A percentile compares a stretch with the other conserved stretches of the same genome.
Evolutionary conservation across 257 asterid species (phyloP).

Genomic region (Cinchona pubescens): DNA sequence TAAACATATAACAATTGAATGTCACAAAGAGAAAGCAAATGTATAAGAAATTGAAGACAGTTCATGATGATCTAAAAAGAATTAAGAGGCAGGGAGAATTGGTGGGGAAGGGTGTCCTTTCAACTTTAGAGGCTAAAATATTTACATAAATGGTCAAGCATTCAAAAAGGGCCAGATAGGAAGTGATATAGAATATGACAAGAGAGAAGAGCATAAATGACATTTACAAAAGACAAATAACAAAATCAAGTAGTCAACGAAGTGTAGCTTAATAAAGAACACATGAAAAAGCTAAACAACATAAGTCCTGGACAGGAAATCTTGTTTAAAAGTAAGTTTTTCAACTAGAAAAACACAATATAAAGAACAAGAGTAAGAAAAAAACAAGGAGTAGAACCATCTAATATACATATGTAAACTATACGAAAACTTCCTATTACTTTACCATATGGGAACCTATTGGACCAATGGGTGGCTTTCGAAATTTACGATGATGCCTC

Average conservation of each 20-base stretch:
- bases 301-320: background rate
- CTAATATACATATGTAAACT: background rate
- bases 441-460: conserved; percentile 92
- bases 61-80: background rate
- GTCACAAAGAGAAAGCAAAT: background rate
- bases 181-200: background rate
- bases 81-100: background rate
- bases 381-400: conserved; percentile 4
- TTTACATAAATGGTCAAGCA: background rate
- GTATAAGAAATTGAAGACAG: background rate
- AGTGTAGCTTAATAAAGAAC: background rate
- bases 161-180: background rate
- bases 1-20: background rate
- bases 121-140: background rate
- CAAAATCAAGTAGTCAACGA: background rate
- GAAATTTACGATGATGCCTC: conserved; percentile 62
- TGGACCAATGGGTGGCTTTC: conserved; percentile 88
- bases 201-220: background rate
- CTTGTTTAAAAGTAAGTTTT: background rate
- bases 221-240: background rate
- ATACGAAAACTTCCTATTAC: conserved; percentile 14
- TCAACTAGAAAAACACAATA: background rate
- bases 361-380: background rate
- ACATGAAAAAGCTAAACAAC: background rate
- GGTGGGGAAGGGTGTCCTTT: background rate